phyloP scores from a whole-genome alignment of 495 filamentous ascomycete genomes.

The Glonium stellatum region DNA sequence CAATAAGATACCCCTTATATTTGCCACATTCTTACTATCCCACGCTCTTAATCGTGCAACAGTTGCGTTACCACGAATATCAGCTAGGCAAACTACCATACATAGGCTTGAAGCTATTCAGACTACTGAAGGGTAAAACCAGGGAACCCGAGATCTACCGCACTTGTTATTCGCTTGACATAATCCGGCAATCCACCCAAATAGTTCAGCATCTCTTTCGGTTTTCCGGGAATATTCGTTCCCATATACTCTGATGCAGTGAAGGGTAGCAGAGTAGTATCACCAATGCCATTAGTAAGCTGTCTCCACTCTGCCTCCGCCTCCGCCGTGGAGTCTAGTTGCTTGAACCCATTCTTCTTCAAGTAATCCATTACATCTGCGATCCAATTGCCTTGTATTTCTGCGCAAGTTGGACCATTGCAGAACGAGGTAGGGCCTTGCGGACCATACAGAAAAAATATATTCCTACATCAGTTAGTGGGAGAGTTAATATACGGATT shows the following conservation, averaged over 20 bases:
- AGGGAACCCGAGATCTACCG: background rate
- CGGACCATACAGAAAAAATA: conserved; percentile 37
- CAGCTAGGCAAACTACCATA: too few relatives aligned
- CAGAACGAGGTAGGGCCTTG: conserved; percentile 28
- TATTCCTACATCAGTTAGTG: too few relatives aligned
- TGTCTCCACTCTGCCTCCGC: conserved; percentile 13
- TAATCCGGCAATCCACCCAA: conserved; percentile 23
- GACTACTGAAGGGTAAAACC: conserved; percentile 1
- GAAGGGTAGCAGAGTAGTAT: conserved; percentile 6
- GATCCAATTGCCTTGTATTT: conserved; percentile 18
- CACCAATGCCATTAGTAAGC: background rate
- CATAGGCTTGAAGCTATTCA: too few relatives aligned
- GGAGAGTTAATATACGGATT: too few relatives aligned
- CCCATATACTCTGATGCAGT: conserved; percentile 21
- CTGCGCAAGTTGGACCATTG: conserved; percentile 18
- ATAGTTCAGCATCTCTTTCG: conserved; percentile 19
- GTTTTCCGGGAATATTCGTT: conserved; percentile 27
- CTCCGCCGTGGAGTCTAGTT: conserved; percentile 10
- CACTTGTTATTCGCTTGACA: background rate
- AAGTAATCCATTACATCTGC: conserved; percentile 7
- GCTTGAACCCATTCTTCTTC: conserved; percentile 4
- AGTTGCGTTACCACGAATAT: too few relatives aligned
- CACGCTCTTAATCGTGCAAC: too few relatives aligned
- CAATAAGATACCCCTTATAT: too few relatives aligned
- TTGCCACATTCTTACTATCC: too few relatives aligned